Evolutionary conservation across 116 monocot genomes (phyloP), one percentile per base, ranked within the genome.

Genomic region (Posidonia oceanica): DNA sequence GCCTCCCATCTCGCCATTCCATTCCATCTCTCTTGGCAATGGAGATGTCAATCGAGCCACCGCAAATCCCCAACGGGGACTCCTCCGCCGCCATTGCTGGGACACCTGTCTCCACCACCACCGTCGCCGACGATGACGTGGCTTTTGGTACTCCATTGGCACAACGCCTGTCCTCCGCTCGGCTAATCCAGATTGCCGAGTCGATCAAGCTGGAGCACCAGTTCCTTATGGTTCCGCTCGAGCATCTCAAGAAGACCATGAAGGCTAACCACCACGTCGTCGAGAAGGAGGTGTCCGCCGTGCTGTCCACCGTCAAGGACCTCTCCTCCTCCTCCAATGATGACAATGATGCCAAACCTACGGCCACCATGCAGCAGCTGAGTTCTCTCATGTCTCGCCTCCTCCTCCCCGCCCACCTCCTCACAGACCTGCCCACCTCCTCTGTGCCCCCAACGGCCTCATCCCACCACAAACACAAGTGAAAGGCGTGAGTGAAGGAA

Each of bases 141-240:
- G 48, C 48, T 48, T 48, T 12, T 1, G 48, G 48, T 48, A 10
- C 73, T 7, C 44, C 73, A 17, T 29, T 29, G 29, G 29, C 29
- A 29, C 29, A 29, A 29, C 29, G 1, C 29, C 56, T 62, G 10
- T 63, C 69, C 41, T 39, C 84, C 39, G 71, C 71, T 51, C 61
- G 59, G 57, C 69, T 80, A 65, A 56, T 52, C 40, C 85, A 77
- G 42, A 58, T 90, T 67, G 78, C 90, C 22, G 93, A 99, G 68
- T 88, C 90, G 20, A 56, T 88, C 59, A 90, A 88, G 68, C 75
- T 93, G 36, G 99, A 99, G 77, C 86, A 93, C 65, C 99, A 99
- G 76, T 74, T 99, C 69, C 53, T 93, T 54, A 77, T 93, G 41
- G 93, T 88, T 38, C 99, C 99, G 20, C 52, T 99, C 51, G 99